Evolutionary conservation across 805 yeast species (phyloP).

Genomic region (Saccharomycopsis fibuligera): DNA sequence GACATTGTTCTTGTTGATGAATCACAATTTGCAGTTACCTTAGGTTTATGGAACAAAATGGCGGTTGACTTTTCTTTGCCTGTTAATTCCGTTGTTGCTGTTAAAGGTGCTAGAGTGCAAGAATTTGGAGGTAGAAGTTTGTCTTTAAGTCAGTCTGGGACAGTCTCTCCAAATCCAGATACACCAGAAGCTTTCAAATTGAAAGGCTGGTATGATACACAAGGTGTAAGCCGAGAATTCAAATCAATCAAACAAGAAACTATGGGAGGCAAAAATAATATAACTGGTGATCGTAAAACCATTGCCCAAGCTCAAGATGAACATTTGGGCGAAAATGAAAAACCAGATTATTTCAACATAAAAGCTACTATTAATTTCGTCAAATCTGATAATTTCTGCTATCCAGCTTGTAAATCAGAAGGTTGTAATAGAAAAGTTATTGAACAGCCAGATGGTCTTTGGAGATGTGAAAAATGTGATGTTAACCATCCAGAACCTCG

Average conservation of each 20-base stretch:
- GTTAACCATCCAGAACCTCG: constrained; percentile 59
- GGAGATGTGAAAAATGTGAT: constrained; percentile 95
- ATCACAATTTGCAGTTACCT: constrained; percentile 62
- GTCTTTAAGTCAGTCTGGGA: constrained; percentile 73
- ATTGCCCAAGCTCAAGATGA: constrained; percentile 60
- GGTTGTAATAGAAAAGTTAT: constrained; percentile 81
- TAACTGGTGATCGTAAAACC: constrained; percentile 50
- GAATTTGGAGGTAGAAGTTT: constrained; percentile 85
- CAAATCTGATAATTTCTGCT: constrained; percentile 70
- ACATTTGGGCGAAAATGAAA: constrained; percentile 66
- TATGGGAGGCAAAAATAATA: constrained; percentile 30
- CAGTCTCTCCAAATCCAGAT: constrained; percentile 77
- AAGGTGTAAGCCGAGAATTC: constrained; percentile 60
- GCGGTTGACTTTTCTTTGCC: constrained; percentile 73
- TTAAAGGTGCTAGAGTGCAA: constrained; percentile 83
- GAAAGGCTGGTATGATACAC: constrained; percentile 92
- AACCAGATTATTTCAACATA: constrained; percentile 69
- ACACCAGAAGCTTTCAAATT: constrained; percentile 78
- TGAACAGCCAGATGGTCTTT: constrained; percentile 63
- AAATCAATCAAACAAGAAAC: constrained; percentile 53
- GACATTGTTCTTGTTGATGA: constrained; percentile 84
- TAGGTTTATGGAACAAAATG: constrained; percentile 86
- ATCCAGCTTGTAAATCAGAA: constrained; percentile 80
- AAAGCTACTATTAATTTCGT: constrained; percentile 71
- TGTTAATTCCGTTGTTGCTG: constrained; percentile 79